phyloP scores from a whole-genome alignment of 495 filamentous ascomycete genomes.

The Pseudevernia furfuracea region DNA sequence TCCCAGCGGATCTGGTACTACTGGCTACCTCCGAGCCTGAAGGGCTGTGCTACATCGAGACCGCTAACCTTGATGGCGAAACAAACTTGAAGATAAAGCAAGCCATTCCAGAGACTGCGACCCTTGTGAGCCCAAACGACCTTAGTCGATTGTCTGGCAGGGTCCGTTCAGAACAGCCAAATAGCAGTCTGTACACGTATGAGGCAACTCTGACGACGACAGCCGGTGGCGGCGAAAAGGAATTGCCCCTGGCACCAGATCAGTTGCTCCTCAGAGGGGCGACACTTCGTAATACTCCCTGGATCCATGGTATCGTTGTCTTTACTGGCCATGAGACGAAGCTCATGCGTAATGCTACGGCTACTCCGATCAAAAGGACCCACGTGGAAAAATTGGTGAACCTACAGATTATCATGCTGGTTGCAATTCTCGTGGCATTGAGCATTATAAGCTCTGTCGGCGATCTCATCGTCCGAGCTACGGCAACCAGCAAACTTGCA shows the following conservation, averaged over 20 bases:
- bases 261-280: constrained; percentile 87
- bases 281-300: constrained; percentile 91
- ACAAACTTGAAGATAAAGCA: constrained; percentile 99
- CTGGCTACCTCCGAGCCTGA: constrained; percentile 95
- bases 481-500: constrained; percentile 46
- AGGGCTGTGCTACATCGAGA: constrained; percentile 98
- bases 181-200: constrained; percentile 97
- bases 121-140: constrained; percentile 78
- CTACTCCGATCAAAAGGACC: constrained; percentile 94
- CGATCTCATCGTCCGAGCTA: constrained; percentile 71
- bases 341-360: constrained; percentile 96
- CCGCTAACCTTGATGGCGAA: constrained; percentile 95
- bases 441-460: constrained; percentile 87
- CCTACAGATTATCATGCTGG: constrained; percentile 81
- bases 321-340: constrained; percentile 99
- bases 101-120: constrained; percentile 85
- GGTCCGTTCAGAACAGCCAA: constrained; percentile 91
- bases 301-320: constrained; percentile 94
- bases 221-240: constrained; percentile 90
- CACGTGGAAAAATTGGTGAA: constrained; percentile 92
- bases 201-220: constrained; percentile 93
- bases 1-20: constrained; percentile 88
- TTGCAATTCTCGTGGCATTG: constrained; percentile 72
- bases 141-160: constrained; percentile 80
- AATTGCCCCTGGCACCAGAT: constrained; percentile 72